Percentiles rank a stretch among this genome's conserved stretches.
phyloP scores from a whole-genome alignment of 257 asterid genomes.

The Solanum peruvianum region DNA sequence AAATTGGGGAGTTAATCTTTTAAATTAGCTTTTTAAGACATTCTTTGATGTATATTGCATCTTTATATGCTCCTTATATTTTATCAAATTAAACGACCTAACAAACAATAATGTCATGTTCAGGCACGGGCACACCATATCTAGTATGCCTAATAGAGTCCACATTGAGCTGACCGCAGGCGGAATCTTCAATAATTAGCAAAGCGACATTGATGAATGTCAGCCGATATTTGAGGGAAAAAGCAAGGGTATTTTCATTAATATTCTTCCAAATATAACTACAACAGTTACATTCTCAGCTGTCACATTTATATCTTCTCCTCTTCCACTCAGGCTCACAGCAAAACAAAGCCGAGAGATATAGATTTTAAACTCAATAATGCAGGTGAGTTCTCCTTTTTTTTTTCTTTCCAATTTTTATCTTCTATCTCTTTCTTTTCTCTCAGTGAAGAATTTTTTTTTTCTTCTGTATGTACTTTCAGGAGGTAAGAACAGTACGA shows the following conservation, averaged over 20 bases:
- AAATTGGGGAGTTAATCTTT: too few species aligned
- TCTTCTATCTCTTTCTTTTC: too few species aligned
- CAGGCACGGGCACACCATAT: too few species aligned
- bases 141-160: not conserved
- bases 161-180: not conserved
- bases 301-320: not conserved
- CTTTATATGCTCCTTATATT: too few species aligned
- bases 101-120: too few species aligned
- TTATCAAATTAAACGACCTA: too few species aligned
- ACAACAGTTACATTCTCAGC: not conserved
- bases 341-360: not conserved
- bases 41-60: too few species aligned
- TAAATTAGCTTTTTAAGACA: too few species aligned
- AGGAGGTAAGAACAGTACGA: slow-evolving; percentile 44
- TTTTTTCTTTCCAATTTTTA: not conserved
- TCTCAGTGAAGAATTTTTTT: too few species aligned
- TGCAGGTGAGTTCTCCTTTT: slow-evolving; percentile 13
- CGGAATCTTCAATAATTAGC: not conserved
- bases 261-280: not conserved
- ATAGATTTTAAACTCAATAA: slow-evolving; percentile 33
- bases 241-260: not conserved
- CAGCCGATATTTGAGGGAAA: not conserved
- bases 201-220: not conserved
- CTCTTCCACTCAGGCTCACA: not conserved
- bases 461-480: not conserved